Base-by-base conservation (phyloP, 2,329 filamentous ascomycete species). In the Botrytis porri region DNA sequence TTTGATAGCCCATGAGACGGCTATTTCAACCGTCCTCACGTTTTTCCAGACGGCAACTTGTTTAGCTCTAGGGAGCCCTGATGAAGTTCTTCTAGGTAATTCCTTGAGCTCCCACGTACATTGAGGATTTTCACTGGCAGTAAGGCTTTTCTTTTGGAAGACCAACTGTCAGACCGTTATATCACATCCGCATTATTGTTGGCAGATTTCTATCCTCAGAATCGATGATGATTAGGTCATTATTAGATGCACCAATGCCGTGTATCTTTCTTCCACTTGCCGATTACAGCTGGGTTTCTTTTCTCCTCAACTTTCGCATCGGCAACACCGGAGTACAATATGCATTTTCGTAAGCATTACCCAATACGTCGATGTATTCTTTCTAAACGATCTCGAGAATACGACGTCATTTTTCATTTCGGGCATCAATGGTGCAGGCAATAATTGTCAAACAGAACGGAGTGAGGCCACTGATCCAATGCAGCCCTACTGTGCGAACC, bases 101-200 rank as follows among this genome's bases (percentile, higher is more conserved):
- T 32, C 70, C 70, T 60, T 72, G 70, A 72, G 39, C 20, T 41
- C 25, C 65, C 70, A 72, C 70, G 70, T 69, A 63, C 29, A 39
- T 63, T 25, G 59, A 41, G 41, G 39, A 51, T 61, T 22, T 51
- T 7, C 59, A 70, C 18, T 41, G 37, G 35, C 18, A 63, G 25
- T 25, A 64, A n/a, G 41, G 29, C 59, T 64, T 62, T 39, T 32
- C 22, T 37, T 60, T 14, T 18, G 39, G 60, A 61, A 18, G 20
- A 22, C 48, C 32, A 70, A 54, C 59, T 25, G 70, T 67, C 51
- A 60, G 41, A 39, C 70, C 70, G 70, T 72, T 67, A 41, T 48
- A n/a, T 29, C 39, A 41, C 41, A 32, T 59, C 39, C 45, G 51
- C 69, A 67, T 67, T 45, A 45, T 61, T 57, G 57, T 45, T 39